Conservation (phyloP, 345 rosid species). For the Raphanus sativus region DNA sequence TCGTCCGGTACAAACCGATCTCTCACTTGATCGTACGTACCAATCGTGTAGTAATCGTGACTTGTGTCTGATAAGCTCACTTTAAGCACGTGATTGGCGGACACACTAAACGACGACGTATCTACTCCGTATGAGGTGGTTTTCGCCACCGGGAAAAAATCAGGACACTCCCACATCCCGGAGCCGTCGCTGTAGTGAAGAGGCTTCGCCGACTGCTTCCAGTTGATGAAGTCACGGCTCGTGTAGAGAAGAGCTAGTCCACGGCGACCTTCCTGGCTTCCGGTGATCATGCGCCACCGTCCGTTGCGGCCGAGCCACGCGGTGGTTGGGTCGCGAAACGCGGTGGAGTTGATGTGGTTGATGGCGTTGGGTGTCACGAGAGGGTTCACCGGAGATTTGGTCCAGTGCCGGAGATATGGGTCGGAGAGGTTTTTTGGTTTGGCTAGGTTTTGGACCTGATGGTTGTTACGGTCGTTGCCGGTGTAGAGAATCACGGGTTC, state of each 20-base stretch:
- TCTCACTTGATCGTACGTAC: slow-evolving; percentile 42
- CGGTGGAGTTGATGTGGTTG: slow-evolving; percentile 23
- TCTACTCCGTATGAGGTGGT: slow-evolving; percentile 14
- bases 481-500: slow-evolving; percentile 65
- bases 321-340: slow-evolving; percentile 72
- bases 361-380: slow-evolving; percentile 44
- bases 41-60: slow-evolving; percentile 59
- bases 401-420: slow-evolving; percentile 58
- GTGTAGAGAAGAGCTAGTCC: slow-evolving; percentile 53
- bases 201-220: slow-evolving; percentile 47
- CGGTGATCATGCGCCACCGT: slow-evolving; percentile 53
- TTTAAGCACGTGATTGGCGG: slow-evolving; percentile 58
- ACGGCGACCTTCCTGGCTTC: slow-evolving; percentile 40
- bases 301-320: slow-evolving; percentile 58
- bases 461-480: slow-evolving; percentile 44
- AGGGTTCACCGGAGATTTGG: slow-evolving; percentile 51
- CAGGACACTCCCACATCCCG: slow-evolving; percentile 87
- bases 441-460: slow-evolving; percentile 59
- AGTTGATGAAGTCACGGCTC: slow-evolving; percentile 54
- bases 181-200: slow-evolving; percentile 51
- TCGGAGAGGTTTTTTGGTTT: slow-evolving; percentile 56
- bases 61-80: slow-evolving; percentile 48
- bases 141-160: slow-evolving; percentile 60
- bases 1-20: slow-evolving; percentile 48
- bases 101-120: slow-evolving; percentile 19